Conservation (phyloP, 306 rosid genomes). For the Casuarina equisetifolia region DNA sequence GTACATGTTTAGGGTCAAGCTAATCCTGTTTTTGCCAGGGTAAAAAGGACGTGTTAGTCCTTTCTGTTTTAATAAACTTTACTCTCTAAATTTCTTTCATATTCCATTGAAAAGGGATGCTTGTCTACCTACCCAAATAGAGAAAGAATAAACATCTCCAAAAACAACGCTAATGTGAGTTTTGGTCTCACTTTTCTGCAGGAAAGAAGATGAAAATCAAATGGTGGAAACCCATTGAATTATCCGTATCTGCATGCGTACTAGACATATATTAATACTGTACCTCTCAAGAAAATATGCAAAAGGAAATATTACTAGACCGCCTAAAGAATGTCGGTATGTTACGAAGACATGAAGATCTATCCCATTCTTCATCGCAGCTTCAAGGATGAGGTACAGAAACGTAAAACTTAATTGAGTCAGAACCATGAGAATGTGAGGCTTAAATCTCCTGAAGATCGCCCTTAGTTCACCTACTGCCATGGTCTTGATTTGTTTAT, state of each 20-base stretch:
- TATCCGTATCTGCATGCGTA: not conserved
- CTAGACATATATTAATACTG: not conserved
- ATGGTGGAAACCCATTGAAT: not conserved
- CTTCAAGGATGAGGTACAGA: conserved; percentile 41
- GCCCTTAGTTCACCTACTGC: conserved; percentile 20
- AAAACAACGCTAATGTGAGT: conserved; percentile 35
- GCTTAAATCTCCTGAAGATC: conserved; percentile 35
- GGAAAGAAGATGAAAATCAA: conserved; percentile 7
- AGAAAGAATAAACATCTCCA: conserved; percentile 45
- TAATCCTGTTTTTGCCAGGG: conserved; percentile 27
- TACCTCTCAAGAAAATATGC: conserved; percentile 56
- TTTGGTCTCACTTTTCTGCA: conserved; percentile 46
- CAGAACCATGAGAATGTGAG: conserved; percentile 38
- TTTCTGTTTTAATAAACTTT: not conserved
- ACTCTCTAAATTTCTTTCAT: not conserved
- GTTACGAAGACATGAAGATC: conserved; percentile 49
- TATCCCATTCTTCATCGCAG: conserved; percentile 45
- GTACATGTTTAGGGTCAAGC: conserved; percentile 41
- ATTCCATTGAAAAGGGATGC: not conserved
- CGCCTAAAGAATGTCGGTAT: conserved; percentile 39
- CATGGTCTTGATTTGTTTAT: conserved; percentile 24
- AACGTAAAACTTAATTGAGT: conserved; percentile 25
- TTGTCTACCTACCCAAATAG: conserved; percentile 32
- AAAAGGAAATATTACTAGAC: conserved; percentile 40
- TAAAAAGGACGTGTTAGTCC: conserved; percentile 12